These are phyloP conservation scores for Penstemon barbatus DNA, from an alignment of 257 asterid species.

Conservation along the genomic window DNA sequence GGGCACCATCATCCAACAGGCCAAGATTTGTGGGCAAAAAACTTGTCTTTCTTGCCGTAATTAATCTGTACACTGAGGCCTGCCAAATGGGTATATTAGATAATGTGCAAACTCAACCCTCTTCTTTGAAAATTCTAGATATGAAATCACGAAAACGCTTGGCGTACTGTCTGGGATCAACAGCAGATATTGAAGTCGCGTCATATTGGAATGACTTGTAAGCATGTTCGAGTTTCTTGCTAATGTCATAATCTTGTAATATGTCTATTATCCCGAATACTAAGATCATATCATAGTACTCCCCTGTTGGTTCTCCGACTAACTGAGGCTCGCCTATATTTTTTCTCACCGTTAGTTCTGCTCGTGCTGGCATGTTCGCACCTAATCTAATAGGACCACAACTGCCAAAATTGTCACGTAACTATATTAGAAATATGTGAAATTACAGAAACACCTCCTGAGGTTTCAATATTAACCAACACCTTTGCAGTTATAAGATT, in stretches of 20 bases:
- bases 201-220: slow-evolving; percentile 86
- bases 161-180: slow-evolving; percentile 84
- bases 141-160: slow-evolving; percentile 79
- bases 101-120: slow-evolving; percentile 35
- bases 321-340: slow-evolving; percentile 50
- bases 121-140: slow-evolving; percentile 69
- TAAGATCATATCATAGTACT: slow-evolving; percentile 70
- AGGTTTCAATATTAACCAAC: neutral
- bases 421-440: neutral
- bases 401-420: slow-evolving; percentile 33
- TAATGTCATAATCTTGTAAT: slow-evolving; percentile 81
- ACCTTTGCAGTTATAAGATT: neutral
- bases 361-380: slow-evolving; percentile 66
- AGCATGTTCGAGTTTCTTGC: slow-evolving; percentile 96
- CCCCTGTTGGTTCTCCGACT: slow-evolving; percentile 81
- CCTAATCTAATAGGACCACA: slow-evolving; percentile 55
- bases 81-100: neutral
- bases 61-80: slow-evolving; percentile 17
- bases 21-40: slow-evolving; percentile 14
- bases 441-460: neutral
- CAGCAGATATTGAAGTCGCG: slow-evolving; percentile 89
- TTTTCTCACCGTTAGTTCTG: slow-evolving; percentile 64
- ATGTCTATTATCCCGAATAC: slow-evolving; percentile 89
- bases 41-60: neutral
- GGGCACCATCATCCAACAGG: slow-evolving; percentile 23